A percentile compares a stretch with the other conserved stretches of the same genome.
phyloP scores from a whole-genome alignment of 371 early-diverging fungal genomes.

The Mortierella sp. region DNA sequence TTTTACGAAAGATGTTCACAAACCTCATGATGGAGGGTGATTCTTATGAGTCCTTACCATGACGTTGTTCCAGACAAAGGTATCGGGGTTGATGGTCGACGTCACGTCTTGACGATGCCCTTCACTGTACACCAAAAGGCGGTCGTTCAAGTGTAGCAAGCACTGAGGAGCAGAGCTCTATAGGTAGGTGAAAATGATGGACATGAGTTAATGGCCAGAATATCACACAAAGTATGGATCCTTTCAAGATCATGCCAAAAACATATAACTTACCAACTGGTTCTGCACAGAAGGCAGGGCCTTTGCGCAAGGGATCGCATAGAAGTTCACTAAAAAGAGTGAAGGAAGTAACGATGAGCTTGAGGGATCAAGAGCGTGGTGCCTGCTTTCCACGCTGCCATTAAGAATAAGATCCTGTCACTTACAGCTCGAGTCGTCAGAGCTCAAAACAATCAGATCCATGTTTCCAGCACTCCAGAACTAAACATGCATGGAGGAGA shows the following conservation, averaged over 20 bases:
- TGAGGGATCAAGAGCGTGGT: not conserved
- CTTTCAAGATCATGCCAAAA: not conserved
- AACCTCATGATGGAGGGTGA: not conserved
- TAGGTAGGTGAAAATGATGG: conserved; percentile 3
- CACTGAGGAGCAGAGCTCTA: conserved; percentile 80
- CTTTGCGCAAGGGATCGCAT: conserved; percentile 78
- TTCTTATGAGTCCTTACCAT: conserved; percentile 60
- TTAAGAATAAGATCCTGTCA: not conserved
- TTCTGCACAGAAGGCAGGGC: conserved; percentile 70
- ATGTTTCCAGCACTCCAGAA: conserved; percentile 86
- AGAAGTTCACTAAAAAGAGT: conserved; percentile 61
- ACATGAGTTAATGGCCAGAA: not conserved
- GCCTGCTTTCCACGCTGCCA: not conserved
- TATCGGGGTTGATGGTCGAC: conserved; percentile 79
- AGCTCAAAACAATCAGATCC: conserved; percentile 70
- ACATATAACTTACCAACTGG: conserved; percentile 63
- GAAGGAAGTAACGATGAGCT: not conserved
- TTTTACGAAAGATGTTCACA: not conserved
- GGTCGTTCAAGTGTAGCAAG: conserved; percentile 78
- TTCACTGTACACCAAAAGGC: conserved; percentile 78
- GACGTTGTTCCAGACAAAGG: conserved; percentile 83
- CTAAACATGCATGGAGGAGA: conserved; percentile 52
- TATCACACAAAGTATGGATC: not conserved
- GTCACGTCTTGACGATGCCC: conserved; percentile 77
- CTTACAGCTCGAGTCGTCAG: conserved; percentile 56